These are phyloP conservation scores for Dendrobium nobile DNA, from an alignment of 106 monocot species.

Conservation along the genomic window DNA sequence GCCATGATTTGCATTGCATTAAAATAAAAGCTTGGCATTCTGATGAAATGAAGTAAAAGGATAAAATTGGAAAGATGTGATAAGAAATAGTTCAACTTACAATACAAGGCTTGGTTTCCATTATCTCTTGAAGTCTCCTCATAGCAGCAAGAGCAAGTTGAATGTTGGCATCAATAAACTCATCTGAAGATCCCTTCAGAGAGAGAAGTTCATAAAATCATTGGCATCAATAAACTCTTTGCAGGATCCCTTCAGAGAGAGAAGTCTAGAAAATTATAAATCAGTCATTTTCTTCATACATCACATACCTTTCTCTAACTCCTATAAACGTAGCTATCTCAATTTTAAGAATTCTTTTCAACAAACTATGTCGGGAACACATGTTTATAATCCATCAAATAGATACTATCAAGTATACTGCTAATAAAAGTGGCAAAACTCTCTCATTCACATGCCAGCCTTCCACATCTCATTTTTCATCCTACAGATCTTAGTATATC, in stretches of 20 bases:
- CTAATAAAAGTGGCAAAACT: background rate
- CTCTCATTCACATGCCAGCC: background rate
- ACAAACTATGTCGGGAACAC: background rate
- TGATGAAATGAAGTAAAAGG: background rate
- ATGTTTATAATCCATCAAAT: background rate
- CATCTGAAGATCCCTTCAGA: conserved; percentile 93
- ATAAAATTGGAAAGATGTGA: background rate
- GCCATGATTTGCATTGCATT: background rate
- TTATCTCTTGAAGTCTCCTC: conserved; percentile 66
- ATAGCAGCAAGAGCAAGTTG: conserved; percentile 90
- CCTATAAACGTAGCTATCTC: background rate
- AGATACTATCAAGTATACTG: background rate
- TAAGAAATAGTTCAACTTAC: conserved; percentile 40
- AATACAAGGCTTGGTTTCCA: conserved; percentile 70
- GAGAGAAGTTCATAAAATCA: too few species aligned
- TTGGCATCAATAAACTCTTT: conserved; percentile 97
- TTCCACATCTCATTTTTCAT: background rate
- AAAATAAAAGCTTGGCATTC: background rate
- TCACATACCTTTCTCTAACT: background rate
- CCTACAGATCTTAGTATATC: background rate
- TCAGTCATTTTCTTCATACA: background rate
- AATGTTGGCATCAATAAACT: conserved; percentile 96
- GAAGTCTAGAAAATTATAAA: conserved; percentile 1
- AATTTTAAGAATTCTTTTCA: background rate
- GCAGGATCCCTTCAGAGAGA: conserved; percentile 70